These are phyloP conservation scores for Plasmodium falciparum DNA, from an alignment of 169 alveolate species.

Conservation along the genomic window DNA sequence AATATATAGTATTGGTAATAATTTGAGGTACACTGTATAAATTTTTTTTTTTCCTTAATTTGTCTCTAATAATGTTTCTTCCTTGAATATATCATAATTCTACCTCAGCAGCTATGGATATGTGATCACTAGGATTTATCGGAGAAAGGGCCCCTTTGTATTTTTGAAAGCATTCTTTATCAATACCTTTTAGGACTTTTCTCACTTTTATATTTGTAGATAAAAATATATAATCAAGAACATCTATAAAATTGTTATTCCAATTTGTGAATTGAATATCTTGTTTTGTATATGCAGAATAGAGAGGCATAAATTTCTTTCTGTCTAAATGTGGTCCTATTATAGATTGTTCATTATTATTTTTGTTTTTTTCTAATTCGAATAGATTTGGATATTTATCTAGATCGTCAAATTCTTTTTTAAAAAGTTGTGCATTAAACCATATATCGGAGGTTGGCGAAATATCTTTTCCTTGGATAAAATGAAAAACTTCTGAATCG, in stretches of 20 bases:
- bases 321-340: slow-evolving; percentile 62
- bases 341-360: slow-evolving; percentile 12
- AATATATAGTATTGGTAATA: too few species aligned
- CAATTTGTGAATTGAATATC: slow-evolving; percentile 67
- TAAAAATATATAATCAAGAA: slow-evolving; percentile 64
- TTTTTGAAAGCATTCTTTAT: slow-evolving; percentile 11
- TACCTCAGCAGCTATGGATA: slow-evolving; percentile 70
- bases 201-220: slow-evolving; percentile 63
- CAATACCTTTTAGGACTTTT: slow-evolving; percentile 51
- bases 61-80: too few species aligned
- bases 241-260: slow-evolving; percentile 75
- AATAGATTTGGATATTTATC: slow-evolving; percentile 63
- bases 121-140: slow-evolving; percentile 64
- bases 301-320: slow-evolving; percentile 45
- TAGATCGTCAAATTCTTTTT: slow-evolving; percentile 72
- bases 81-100: slow-evolving; percentile 22
- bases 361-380: slow-evolving; percentile 17
- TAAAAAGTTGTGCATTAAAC: slow-evolving; percentile 54
- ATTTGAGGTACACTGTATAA: background rate
- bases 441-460: slow-evolving; percentile 36
- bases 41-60: background rate
- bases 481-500: slow-evolving; percentile 70
- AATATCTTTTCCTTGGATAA: slow-evolving; percentile 57
- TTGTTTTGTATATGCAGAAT: slow-evolving; percentile 62
- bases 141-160: slow-evolving; percentile 63